Conservation (phyloP, 768 basidiomycete species). For the Boletus vinaceobasis region DNA sequence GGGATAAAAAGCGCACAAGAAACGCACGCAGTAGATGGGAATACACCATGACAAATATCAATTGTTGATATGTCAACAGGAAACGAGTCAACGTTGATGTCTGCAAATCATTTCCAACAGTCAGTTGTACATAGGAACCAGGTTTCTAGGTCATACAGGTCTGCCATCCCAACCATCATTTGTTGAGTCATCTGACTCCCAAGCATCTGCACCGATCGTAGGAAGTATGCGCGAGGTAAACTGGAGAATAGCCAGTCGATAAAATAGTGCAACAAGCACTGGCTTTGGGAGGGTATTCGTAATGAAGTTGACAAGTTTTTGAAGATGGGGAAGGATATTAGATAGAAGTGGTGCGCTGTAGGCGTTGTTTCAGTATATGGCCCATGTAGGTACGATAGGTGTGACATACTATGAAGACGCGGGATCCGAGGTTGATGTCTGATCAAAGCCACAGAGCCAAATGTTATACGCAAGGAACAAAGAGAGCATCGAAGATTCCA, state of each 20-base stretch:
- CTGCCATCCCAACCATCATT: constrained; percentile 66
- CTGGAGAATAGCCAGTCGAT: constrained; percentile 78
- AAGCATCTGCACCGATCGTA: constrained; percentile 77
- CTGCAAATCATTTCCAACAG: constrained; percentile 34
- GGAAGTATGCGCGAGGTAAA: constrained; percentile 80
- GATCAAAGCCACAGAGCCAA: constrained; percentile 84
- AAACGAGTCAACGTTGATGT: constrained; percentile 74
- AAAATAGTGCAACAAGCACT: constrained; percentile 72
- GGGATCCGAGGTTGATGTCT: constrained; percentile 66
- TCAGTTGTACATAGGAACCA: constrained; percentile 6
- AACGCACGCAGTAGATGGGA: constrained; percentile 78
- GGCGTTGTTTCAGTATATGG: constrained; percentile 7
- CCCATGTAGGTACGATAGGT: neutral
- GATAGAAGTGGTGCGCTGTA: constrained; percentile 68
- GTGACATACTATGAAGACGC: constrained; percentile 71
- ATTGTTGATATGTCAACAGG: constrained; percentile 77
- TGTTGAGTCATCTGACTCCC: constrained; percentile 64
- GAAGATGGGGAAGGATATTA: constrained; percentile 78
- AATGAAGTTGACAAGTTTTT: constrained; percentile 76
- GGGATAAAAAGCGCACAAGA: neutral
- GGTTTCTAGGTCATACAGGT: constrained; percentile 46
- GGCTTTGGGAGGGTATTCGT: constrained; percentile 85
- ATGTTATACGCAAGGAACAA: constrained; percentile 88
- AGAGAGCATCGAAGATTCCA: constrained; percentile 85
- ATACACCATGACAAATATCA: constrained; percentile 83